Evolutionary conservation across 2,329 filamentous ascomycete genomes (phyloP).

Genomic region (Nemania sp.): DNA sequence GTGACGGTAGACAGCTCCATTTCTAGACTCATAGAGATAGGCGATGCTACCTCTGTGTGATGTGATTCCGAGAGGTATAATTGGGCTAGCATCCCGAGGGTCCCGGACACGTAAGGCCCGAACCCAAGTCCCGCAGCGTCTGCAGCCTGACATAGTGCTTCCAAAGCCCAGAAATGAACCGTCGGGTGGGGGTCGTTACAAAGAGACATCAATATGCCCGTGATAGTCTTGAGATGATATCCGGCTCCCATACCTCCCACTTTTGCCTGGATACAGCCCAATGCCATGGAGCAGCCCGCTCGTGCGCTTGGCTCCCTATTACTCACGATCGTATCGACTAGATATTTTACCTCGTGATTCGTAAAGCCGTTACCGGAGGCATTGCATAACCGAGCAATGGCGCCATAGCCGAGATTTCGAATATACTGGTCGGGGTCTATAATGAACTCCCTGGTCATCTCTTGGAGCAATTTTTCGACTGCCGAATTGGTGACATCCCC

Average conservation of each 20-base stretch:
- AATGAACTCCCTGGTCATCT: slow-evolving; percentile 78
- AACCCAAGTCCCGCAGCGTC: slow-evolving; percentile 95
- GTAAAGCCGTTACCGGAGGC: slow-evolving; percentile 89
- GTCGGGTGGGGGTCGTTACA: slow-evolving; percentile 95
- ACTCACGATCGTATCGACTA: slow-evolving; percentile 93
- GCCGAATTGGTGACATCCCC: slow-evolving; percentile 80
- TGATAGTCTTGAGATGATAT: slow-evolving; percentile 94
- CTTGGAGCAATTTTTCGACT: slow-evolving; percentile 87
- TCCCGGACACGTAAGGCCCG: slow-evolving; percentile 88
- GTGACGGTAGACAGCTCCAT: slow-evolving; percentile 84
- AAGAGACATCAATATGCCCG: slow-evolving; percentile 98
- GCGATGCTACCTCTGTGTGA: slow-evolving; percentile 82
- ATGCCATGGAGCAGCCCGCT: slow-evolving; percentile 92
- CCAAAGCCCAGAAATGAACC: slow-evolving; percentile 96
- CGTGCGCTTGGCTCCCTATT: slow-evolving; percentile 94
- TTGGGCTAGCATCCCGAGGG: slow-evolving; percentile 92
- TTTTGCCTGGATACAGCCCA: slow-evolving; percentile 93
- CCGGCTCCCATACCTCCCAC: slow-evolving; percentile 98
- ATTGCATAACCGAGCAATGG: slow-evolving; percentile 86
- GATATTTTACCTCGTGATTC: slow-evolving; percentile 86
- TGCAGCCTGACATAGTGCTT: slow-evolving; percentile 85
- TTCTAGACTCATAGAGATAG: slow-evolving; percentile 90
- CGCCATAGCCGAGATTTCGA: slow-evolving; percentile 85
- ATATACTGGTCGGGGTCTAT: slow-evolving; percentile 87
- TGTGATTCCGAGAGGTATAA: slow-evolving; percentile 93